Base-by-base conservation (phyloP, 805 yeast genomes). In the Debaryomyces tyrocola region DNA sequence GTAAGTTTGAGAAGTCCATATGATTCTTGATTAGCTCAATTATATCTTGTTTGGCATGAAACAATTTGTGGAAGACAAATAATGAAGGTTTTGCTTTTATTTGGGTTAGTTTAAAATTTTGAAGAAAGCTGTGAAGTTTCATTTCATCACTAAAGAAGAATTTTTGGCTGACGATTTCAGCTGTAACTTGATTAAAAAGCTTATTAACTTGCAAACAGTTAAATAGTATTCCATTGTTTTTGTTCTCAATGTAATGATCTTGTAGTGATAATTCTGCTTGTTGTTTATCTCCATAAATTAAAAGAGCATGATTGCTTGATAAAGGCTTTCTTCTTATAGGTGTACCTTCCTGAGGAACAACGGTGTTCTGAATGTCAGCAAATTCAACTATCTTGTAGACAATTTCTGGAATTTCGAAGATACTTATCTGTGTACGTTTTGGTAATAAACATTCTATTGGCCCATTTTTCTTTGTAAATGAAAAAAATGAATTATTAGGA, bases 351-450 rank as follows among this genome's bases (percentile, higher is more conserved):
- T 73, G 77, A 2, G 92, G 92, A n/a, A 83, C 69, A 7, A 64
- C 60, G 1, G 76, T 70, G 46, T 57, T 59, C 49, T 75, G 79
- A 20, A 68, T 63, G 46, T 85, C 90, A n/a, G 85, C 84, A 58
- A 72, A 80, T 20, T 70, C 67, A 18, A 88, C 64, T 10, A 90
- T 86, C 45, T 74, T 72, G 49, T 73, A 64, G 12, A 90, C 70
- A 43, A 90, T 84, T 62, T 90, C 97, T 0, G 96, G 96, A 31
- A 85, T 82, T 42, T 74, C 71, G 57, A 90, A 85, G 7, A 90
- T 84, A 55, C 62, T 70, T 65, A 56, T 58, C 11, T 31, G 34
- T 9, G 34, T 15, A 28, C 28, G 14, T 11, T 24, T 10, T 14
- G 7, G 8, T 17, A 20, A 33, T 7, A 29, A 15, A 37, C 33